Conservation (phyloP, 2,329 filamentous ascomycete genomes). For the Colletotrichum magnum region DNA sequence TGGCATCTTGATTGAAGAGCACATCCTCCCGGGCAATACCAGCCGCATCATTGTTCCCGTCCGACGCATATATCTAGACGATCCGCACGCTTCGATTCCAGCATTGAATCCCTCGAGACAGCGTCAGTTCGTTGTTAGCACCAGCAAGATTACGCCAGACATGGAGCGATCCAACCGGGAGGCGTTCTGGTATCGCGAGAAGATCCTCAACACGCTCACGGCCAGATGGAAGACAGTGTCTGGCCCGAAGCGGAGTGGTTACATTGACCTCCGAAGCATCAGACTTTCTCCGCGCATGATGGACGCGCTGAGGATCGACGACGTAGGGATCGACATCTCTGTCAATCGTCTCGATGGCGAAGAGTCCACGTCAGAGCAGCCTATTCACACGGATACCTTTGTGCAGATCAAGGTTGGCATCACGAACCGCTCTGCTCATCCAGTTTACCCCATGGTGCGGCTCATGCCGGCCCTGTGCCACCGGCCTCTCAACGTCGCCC, state of each 20-base stretch:
- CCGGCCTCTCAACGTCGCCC: slow-evolving; percentile 77
- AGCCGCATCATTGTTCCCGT: slow-evolving; percentile 83
- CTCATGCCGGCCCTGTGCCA: slow-evolving; percentile 83
- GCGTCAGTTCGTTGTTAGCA: slow-evolving; percentile 92
- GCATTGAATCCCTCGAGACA: slow-evolving; percentile 85
- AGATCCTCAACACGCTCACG: slow-evolving; percentile 78
- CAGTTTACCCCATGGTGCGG: slow-evolving; percentile 80
- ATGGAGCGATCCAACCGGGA: slow-evolving; percentile 83
- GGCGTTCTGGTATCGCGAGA: slow-evolving; percentile 92
- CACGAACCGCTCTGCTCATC: slow-evolving; percentile 78
- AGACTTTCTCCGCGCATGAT: slow-evolving; percentile 84
- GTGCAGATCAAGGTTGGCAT: slow-evolving; percentile 78
- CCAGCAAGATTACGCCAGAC: slow-evolving; percentile 83
- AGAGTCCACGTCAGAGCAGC: slow-evolving; percentile 40
- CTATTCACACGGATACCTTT: slow-evolving; percentile 71
- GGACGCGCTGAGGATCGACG: slow-evolving; percentile 84
- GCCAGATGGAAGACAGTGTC: slow-evolving; percentile 78
- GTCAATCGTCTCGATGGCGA: slow-evolving; percentile 56
- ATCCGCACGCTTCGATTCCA: slow-evolving; percentile 84
- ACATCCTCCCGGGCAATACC: slow-evolving; percentile 77
- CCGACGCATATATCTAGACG: slow-evolving; percentile 80
- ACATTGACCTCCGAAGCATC: slow-evolving; percentile 82
- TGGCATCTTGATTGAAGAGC: slow-evolving; percentile 64
- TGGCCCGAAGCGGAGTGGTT: slow-evolving; percentile 70
- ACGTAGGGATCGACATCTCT: slow-evolving; percentile 77